Conservation (phyloP, 2,329 filamentous ascomycete species). For the Paecilomyces variotii region DNA sequence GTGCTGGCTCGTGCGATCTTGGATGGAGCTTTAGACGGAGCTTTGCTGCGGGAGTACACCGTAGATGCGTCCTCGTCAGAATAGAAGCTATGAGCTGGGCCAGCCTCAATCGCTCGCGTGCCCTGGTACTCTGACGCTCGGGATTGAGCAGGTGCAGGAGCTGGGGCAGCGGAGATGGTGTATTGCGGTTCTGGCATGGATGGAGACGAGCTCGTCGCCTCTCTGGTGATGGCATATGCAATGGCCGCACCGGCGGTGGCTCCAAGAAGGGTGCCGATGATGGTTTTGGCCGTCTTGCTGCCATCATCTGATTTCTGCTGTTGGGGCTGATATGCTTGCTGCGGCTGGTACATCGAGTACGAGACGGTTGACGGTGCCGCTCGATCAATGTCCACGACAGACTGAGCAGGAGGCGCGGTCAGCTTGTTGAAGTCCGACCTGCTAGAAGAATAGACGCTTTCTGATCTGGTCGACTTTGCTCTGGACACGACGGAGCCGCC, state of each 20-base stretch:
- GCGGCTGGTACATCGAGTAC: slow-evolving; percentile 13
- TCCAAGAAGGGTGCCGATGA: slow-evolving; percentile 69
- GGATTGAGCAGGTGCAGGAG: slow-evolving; percentile 8
- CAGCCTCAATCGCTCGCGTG: slow-evolving; percentile 24
- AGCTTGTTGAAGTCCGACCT: slow-evolving; percentile 19
- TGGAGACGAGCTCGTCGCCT: slow-evolving; percentile 27
- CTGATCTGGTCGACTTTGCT: slow-evolving; percentile 18
- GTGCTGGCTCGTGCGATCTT: slow-evolving; percentile 35
- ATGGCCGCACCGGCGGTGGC: slow-evolving; percentile 69
- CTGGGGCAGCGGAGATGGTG: slow-evolving; percentile 16
- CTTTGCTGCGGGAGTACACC: slow-evolving; percentile 21
- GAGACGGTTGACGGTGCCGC: slow-evolving; percentile 10
- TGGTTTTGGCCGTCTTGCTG: slow-evolving; percentile 47
- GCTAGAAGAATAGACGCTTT: slow-evolving; percentile 14
- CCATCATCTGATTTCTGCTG: slow-evolving; percentile 32
- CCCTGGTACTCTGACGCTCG: slow-evolving; percentile 5
- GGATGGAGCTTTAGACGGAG: slow-evolving; percentile 15
- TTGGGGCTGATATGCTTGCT: slow-evolving; percentile 9
- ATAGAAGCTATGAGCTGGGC: slow-evolving; percentile 19
- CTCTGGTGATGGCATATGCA: slow-evolving; percentile 65
- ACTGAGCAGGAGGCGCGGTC: slow-evolving; percentile 11
- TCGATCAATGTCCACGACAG: slow-evolving; percentile 16
- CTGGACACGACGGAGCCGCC: slow-evolving; percentile 14
- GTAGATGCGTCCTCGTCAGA: slow-evolving; percentile 22
- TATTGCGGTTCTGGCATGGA: slow-evolving; percentile 16